Percentiles rank a stretch among this genome's conserved stretches.
These are phyloP conservation scores for Fusarium sp. DNA, from an alignment of 2,329 filamentous ascomycete species.

Conservation along the genomic window DNA sequence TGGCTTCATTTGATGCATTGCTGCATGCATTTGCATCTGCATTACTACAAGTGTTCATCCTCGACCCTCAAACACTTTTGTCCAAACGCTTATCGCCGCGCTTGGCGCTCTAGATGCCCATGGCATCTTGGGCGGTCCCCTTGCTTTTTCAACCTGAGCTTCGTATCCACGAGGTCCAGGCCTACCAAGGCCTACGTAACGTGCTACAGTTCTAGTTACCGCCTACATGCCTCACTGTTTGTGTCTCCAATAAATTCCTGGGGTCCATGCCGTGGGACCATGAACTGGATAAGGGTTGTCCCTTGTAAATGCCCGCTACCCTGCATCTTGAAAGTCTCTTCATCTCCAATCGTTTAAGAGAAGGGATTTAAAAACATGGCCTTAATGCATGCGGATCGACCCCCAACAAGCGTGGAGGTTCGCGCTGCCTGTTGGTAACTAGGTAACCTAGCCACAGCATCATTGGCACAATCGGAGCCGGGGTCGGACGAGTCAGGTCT, in stretches of 20 bases:
- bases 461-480: slow-evolving; percentile 34
- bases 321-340: slow-evolving; percentile 32
- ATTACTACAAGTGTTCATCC: not conserved
- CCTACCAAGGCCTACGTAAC: slow-evolving; percentile 34
- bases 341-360: slow-evolving; percentile 37
- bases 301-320: slow-evolving; percentile 33
- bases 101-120: slow-evolving; percentile 35
- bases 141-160: slow-evolving; percentile 9
- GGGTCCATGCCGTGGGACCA: slow-evolving; percentile 37
- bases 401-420: slow-evolving; percentile 43
- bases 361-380: slow-evolving; percentile 29
- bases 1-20: slow-evolving; percentile 16
- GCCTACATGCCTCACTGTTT: slow-evolving; percentile 17
- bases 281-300: slow-evolving; percentile 25
- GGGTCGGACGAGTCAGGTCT: slow-evolving; percentile 41
- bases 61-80: slow-evolving; percentile 4
- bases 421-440: slow-evolving; percentile 24
- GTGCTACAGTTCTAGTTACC: slow-evolving; percentile 25
- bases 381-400: slow-evolving; percentile 44
- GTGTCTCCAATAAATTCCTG: slow-evolving; percentile 31
- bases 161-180: slow-evolving; percentile 32
- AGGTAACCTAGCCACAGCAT: slow-evolving; percentile 41
- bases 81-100: slow-evolving; percentile 36
- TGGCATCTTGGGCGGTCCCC: slow-evolving; percentile 6
- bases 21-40: not conserved